These are phyloP conservation scores for Hygrophoropsis aurantiaca DNA, from an alignment of 768 basidiomycete species.

Conservation along the genomic window DNA sequence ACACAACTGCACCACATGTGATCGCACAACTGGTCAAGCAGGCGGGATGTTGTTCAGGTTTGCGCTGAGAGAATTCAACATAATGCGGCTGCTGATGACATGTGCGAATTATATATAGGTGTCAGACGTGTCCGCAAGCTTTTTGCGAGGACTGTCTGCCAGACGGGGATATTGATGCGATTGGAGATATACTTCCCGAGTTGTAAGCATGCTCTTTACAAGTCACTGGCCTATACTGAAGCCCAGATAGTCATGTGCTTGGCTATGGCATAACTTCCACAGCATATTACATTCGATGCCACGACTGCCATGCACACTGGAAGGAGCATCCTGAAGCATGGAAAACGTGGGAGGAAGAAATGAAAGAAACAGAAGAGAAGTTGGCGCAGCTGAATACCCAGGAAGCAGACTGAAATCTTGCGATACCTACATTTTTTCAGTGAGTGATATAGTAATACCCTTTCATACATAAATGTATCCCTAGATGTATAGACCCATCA, in stretches of 20 bases:
- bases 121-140: conserved; percentile 57
- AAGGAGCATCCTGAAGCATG: conserved; percentile 33
- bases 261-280: conserved; percentile 34
- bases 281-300: conserved; percentile 51
- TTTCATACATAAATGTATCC: no score
- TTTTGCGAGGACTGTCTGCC: conserved; percentile 65
- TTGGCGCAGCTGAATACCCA: conserved; percentile 23
- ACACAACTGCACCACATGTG: conserved; percentile 48
- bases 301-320: conserved; percentile 45
- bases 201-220: conserved; percentile 42
- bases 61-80: no score
- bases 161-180: conserved; percentile 44
- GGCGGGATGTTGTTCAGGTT: conserved; percentile 64
- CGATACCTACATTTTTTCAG: no score
- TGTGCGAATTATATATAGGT: conserved; percentile 35
- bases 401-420: conserved; percentile 8
- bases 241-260: conserved; percentile 35
- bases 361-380: conserved; percentile 35
- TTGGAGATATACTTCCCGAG: conserved; percentile 59
- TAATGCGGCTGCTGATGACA: not conserved
- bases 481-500: no score
- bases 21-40: conserved; percentile 41
- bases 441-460: no score
- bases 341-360: conserved; percentile 45
- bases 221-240: conserved; percentile 5